Base-by-base conservation (phyloP, 2,329 filamentous ascomycete genomes). In the Fulvia fulva region DNA sequence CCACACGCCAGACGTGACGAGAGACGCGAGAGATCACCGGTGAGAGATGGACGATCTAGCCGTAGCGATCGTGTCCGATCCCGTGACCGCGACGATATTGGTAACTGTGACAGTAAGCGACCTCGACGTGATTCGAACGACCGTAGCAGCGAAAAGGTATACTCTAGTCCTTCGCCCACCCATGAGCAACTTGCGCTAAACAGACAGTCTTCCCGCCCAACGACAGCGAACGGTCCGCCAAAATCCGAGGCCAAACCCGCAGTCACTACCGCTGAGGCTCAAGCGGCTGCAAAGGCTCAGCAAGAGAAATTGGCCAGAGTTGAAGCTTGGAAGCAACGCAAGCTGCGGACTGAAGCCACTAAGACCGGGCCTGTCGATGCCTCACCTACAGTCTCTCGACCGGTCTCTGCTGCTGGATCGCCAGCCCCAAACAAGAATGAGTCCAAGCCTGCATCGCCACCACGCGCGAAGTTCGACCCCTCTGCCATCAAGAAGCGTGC, bases 321-420 rank as follows among this genome's bases (percentile, higher is more conserved):
- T 26, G 90, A 93, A 72, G 89, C 90, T 57, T 96, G 91, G 92
- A 96, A 96, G 76, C 89, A 91, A 75, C 93, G 92, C 75, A 87
- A 87, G 67, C 83, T 83, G 44, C 51, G 47, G 30, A 41, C 53
- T 44, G 55, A 53, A 21, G 51, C 53, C 25, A 45, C 47, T 25
- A 50, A 58, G 44, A 51, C 50, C 30, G 55, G 55, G 12, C 51
- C 60, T 19, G 50, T 58, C 21, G 55, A 22, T 25, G 56, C 49
- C 25, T 63, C 61, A n/a, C 53, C 64, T 3, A 22, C 26, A 19
- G 28, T 16, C 7, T 58, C 60, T 37, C 45, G 46, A 9, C 43
- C 58, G 14, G 46, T 25, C 9, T 51, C 55, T 22, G 47, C 55
- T 41, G 43, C 30, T 37, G 41, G 43, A 25, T 59, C 59, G 28